Percentiles rank a stretch among this genome's conserved stretches.
Conservation (phyloP, 1,284 basidiomycete genomes). For the Calocybe gambosa region DNA sequence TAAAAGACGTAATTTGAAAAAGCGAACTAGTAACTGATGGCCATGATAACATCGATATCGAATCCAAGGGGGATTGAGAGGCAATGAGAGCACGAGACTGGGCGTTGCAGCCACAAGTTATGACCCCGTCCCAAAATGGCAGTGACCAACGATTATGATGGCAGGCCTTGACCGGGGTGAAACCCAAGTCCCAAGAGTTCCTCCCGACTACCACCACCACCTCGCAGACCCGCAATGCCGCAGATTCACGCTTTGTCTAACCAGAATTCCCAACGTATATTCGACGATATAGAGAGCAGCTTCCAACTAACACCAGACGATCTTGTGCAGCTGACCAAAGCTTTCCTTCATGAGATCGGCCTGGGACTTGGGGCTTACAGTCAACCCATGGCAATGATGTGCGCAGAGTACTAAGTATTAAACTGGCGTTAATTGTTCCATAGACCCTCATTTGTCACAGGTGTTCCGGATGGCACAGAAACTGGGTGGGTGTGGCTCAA, state of each 20-base stretch:
- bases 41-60: too few species aligned
- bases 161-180: neutral
- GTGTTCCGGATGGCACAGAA: conserved; percentile 87
- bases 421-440: conserved; percentile 12
- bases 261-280: conserved; percentile 30
- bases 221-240: conserved; percentile 24
- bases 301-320: conserved; percentile 61
- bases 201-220: neutral
- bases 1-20: too few species aligned
- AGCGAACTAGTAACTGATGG: too few species aligned
- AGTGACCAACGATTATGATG: conserved; percentile 3
- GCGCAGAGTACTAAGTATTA: conserved; percentile 19
- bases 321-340: conserved; percentile 66
- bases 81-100: neutral
- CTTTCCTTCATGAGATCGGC: conserved; percentile 75
- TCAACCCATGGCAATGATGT: conserved; percentile 89
- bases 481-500: conserved; percentile 76
- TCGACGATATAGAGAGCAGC: conserved; percentile 54
- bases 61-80: too few species aligned
- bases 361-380: conserved; percentile 68
- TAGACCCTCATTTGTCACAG: conserved; percentile 86
- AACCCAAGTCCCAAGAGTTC: neutral
- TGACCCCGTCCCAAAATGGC: neutral
- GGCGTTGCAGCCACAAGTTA: neutral
- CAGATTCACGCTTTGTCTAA: conserved; percentile 27